These are phyloP conservation scores for Zymoseptoria crescenta DNA, from an alignment of 2,329 filamentous ascomycete species.

Conservation along the genomic window DNA sequence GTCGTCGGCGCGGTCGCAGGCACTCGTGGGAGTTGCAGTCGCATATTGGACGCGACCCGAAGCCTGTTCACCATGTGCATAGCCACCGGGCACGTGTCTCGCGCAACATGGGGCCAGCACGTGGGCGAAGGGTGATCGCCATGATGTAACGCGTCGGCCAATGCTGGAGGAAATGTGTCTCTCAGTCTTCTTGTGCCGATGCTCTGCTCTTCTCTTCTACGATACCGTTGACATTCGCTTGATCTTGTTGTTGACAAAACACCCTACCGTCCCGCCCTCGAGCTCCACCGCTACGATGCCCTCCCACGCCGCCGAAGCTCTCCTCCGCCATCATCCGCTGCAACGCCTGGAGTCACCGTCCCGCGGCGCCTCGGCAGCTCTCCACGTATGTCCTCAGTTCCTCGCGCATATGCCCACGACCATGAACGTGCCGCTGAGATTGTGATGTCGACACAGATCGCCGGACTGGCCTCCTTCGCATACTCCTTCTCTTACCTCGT, in stretches of 20 bases:
- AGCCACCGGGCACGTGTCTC: no score
- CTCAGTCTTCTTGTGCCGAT: no score
- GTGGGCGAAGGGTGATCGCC: not conserved
- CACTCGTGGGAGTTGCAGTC: no score
- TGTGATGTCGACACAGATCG: constrained; percentile 12
- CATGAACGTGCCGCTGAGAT: not conserved
- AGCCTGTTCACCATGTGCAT: not conserved
- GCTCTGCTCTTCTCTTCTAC: no score
- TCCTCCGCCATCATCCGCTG: constrained; percentile 48
- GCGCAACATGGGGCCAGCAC: no score
- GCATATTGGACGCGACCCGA: no score
- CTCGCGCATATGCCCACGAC: not conserved
- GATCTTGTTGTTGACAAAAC: not conserved
- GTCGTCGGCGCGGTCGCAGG: no score
- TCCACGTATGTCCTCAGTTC: constrained; percentile 43
- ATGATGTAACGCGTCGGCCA: not conserved
- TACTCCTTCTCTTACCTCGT: constrained; percentile 37
- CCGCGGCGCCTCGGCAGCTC: constrained; percentile 51
- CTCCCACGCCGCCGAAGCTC: constrained; percentile 3
- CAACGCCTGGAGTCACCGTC: constrained; percentile 61
- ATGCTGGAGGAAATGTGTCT: no score
- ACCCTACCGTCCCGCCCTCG: not conserved
- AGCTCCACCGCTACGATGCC: not conserved
- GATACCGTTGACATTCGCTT: no score
- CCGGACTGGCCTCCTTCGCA: constrained; percentile 38